Evolutionary conservation across 371 early-diverging fungal genomes (phyloP).

Genomic region (Syncephalastrum racemosum): DNA sequence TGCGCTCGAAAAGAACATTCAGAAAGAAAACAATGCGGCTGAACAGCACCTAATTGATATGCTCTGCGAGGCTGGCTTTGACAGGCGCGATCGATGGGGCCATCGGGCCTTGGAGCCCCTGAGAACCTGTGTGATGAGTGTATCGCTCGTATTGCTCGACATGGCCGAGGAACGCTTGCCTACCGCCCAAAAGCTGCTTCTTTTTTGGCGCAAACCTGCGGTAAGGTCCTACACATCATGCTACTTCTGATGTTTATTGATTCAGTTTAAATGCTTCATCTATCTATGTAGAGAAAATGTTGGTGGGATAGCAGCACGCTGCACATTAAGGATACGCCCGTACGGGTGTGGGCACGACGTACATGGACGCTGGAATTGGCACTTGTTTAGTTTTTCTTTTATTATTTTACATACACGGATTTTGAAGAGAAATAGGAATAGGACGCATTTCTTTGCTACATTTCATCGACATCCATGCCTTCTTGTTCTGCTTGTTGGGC

Average conservation of each 20-base stretch:
- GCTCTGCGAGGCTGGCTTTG: conserved; percentile 71
- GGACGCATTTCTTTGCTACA: too few species aligned
- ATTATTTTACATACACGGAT: too few species aligned
- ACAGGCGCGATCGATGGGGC: conserved; percentile 63
- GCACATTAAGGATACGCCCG: conserved; percentile 47
- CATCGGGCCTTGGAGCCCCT: conserved; percentile 66
- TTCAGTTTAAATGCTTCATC: not conserved
- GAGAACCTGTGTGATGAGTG: conserved; percentile 59
- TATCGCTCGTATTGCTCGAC: conserved; percentile 61
- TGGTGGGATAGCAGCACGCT: conserved; percentile 77
- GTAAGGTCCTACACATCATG: conserved; percentile 32
- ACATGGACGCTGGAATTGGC: conserved; percentile 76
- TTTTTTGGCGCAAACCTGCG: conserved; percentile 78
- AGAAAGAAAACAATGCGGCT: conserved; percentile 60
- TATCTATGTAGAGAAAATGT: conserved; percentile 61
- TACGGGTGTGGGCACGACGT: conserved; percentile 69
- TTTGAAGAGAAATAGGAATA: too few species aligned
- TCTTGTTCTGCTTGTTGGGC: conserved; percentile 14
- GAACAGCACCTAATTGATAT: conserved; percentile 76
- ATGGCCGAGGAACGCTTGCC: conserved; percentile 54
- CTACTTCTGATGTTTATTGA: not conserved
- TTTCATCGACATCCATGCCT: not conserved
- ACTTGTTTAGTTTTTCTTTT: conserved; percentile 41
- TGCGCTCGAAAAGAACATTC: conserved; percentile 59
- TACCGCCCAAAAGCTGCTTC: conserved; percentile 66